These are phyloP conservation scores for Musa beccarii DNA, from an alignment of 176 grass and related monocot genomes.

Conservation along the genomic window DNA sequence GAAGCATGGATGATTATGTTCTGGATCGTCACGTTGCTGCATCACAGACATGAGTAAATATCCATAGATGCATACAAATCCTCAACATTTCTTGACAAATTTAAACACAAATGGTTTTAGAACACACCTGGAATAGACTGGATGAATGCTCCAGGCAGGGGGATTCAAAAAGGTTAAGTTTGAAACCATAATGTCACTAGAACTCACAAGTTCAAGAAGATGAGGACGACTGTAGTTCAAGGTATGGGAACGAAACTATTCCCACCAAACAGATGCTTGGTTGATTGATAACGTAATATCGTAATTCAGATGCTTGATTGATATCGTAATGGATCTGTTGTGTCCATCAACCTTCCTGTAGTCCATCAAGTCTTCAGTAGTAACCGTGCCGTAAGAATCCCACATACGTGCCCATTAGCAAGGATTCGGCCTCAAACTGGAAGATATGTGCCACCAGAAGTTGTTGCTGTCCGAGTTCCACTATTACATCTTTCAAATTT, in stretches of 20 bases:
- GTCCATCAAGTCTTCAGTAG: conserved; percentile 60
- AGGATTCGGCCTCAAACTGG: conserved; percentile 44
- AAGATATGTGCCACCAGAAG: conserved; percentile 53
- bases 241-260: conserved; percentile 48
- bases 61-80: neutral
- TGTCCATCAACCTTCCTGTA: conserved; percentile 44
- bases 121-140: conserved; percentile 62
- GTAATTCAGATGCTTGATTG: too few relatives aligned
- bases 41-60: conserved; percentile 12
- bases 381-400: conserved; percentile 49
- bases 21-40: conserved; percentile 61
- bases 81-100: conserved; percentile 9
- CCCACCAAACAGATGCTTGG: conserved; percentile 87
- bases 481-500: too few relatives aligned
- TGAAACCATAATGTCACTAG: conserved; percentile 56
- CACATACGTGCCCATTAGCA: conserved; percentile 45
- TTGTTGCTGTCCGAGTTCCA: too few relatives aligned
- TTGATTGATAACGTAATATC: too few relatives aligned
- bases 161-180: conserved; percentile 82
- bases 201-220: conserved; percentile 70
- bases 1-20: conserved; percentile 61
- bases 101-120: neutral
- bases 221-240: conserved; percentile 88
- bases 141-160: conserved; percentile 93
- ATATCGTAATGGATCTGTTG: conserved; percentile 30